Base-by-base conservation (phyloP, 257 asterid species). In the Echium plantagineum region DNA sequence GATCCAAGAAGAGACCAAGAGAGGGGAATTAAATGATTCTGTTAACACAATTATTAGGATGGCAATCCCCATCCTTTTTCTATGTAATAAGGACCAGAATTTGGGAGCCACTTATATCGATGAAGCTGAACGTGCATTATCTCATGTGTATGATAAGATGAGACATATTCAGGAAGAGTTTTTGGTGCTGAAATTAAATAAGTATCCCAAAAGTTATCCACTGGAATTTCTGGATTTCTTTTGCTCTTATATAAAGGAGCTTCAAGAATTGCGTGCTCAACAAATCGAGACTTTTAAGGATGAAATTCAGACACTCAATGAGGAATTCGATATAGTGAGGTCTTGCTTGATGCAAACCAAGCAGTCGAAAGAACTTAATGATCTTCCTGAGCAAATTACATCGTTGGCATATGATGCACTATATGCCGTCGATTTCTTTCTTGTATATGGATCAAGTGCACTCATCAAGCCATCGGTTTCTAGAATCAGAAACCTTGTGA, bases 21-120 rank as follows among this genome's bases (percentile, higher is more conserved):
- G 17, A 15, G 31, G 13, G 28, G 42, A 26, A 18, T 56, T 53
- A 1, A 38, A 53, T 35, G 10, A 21, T 70, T 55, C 59, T 12
- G 31, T 22, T 18, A 46, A 12, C 7, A 15, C 3, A 15, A 6
- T 52, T 20, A 7, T 47, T 4, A 2, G 12, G 10, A 59, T 26
- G 64, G 70, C 35, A 24, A n/a, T 15, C 15, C 46, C 21, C 28
- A 9, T 68, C 46, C 21, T 69, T 16, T 56, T 6, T 16, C 48
- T 58, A 6, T 13, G 51, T 3, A 9, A 5, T 54, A 5, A 7
- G 21, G 30, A 10, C 2, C 19, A 15, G 22, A 24, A 10, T 12
- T 42, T 42, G 63, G 24, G 16, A 19, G 61, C 15, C 9, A 16
- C 18, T 2, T 6, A 12, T 5, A 0, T 22, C 10, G 19, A 15